Conservation (phyloP, 306 rosid genomes). For the Begonia peltatifolia region DNA sequence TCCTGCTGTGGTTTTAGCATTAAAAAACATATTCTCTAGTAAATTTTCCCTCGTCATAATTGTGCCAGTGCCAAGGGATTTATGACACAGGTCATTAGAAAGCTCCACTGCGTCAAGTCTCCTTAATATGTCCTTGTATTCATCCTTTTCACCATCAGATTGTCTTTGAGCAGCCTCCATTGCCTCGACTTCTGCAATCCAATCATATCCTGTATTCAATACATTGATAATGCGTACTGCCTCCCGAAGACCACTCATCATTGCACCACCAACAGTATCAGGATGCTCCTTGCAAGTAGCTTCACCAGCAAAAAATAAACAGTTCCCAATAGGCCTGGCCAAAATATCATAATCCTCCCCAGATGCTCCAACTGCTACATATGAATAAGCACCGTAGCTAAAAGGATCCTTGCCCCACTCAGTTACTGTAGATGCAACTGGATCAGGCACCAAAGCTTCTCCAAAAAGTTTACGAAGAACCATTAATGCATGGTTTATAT, state of each 20-base stretch:
- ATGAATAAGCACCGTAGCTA: constrained; percentile 92
- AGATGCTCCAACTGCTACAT: constrained; percentile 93
- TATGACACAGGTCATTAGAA: constrained; percentile 52
- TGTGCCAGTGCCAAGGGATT: constrained; percentile 49
- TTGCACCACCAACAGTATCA: constrained; percentile 99
- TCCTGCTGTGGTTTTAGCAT: constrained; percentile 71
- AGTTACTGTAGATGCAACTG: constrained; percentile 84
- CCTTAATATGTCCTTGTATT: constrained; percentile 83
- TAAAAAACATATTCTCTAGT: constrained; percentile 70
- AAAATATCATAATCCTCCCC: constrained; percentile 93
- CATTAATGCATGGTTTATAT: constrained; percentile 69
- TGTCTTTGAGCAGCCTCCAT: constrained; percentile 74
- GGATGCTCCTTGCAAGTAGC: constrained; percentile 99
- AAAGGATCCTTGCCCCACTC: constrained; percentile 99
- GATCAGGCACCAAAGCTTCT: constrained; percentile 77
- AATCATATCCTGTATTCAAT: constrained; percentile 70
- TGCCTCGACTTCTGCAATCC: constrained; percentile 87
- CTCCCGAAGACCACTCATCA: constrained; percentile 98
- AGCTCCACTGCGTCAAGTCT: constrained; percentile 73
- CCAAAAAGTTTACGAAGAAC: constrained; percentile 95
- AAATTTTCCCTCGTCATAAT: constrained; percentile 48
- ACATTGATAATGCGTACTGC: constrained; percentile 90
- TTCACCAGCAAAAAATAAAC: constrained; percentile 98
- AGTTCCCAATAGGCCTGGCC: constrained; percentile 82
- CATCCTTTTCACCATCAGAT: constrained; percentile 85